Percentiles rank a stretch among this genome's conserved stretches.
phyloP scores from a whole-genome alignment of 2,329 filamentous ascomycete species.

The Phyllosticta capitalensis region DNA sequence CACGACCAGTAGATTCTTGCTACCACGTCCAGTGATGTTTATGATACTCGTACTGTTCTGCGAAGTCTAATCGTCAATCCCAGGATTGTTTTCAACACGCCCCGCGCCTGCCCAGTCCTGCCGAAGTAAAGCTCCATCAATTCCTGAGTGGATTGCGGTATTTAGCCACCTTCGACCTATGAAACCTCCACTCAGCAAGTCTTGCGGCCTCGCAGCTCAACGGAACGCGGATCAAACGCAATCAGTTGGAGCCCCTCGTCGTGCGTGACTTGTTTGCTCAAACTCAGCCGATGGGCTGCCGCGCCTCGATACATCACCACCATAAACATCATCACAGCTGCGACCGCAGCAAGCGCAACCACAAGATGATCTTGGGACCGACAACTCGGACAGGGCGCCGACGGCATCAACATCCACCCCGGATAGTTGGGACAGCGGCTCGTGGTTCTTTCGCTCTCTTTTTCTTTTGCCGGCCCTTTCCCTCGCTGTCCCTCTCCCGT shows the following conservation, averaged over 20 bases:
- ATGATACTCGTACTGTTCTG: too few species aligned
- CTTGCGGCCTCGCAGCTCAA: background rate
- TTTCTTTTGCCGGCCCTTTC: too few species aligned
- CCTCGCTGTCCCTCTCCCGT: too few species aligned
- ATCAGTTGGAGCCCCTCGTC: background rate
- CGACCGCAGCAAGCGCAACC: background rate
- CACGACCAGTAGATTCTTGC: too few species aligned
- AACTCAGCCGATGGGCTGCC: background rate
- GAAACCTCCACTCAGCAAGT: background rate
- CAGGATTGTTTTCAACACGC: background rate
- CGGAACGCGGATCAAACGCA: background rate
- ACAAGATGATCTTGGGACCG: background rate
- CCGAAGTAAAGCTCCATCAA: conserved; percentile 1
- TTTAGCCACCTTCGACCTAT: background rate
- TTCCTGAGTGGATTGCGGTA: background rate
- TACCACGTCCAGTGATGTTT: too few species aligned
- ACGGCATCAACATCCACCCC: background rate
- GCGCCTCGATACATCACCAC: background rate
- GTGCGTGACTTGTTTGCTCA: background rate
- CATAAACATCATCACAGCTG: background rate
- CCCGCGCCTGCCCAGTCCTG: background rate
- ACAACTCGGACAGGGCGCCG: background rate
- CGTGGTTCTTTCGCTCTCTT: too few species aligned
- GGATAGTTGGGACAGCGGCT: too few species aligned
- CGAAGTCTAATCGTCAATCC: background rate